Evolutionary conservation across 352 stramenopile genomes (phyloP).

Genomic region (Globisporangium recalcitrans): DNA sequence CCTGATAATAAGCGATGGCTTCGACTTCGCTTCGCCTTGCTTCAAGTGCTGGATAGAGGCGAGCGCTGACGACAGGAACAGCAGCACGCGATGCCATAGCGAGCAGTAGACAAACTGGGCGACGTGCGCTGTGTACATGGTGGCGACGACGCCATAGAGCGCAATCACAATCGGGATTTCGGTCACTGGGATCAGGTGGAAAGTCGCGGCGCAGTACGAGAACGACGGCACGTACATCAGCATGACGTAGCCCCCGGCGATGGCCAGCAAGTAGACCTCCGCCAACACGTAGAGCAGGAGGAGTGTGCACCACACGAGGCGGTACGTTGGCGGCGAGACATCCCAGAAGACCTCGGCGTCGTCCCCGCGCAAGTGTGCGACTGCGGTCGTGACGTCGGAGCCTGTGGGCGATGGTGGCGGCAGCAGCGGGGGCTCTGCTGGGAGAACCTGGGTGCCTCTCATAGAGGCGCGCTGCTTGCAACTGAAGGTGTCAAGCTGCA

Average conservation of each 20-base stretch:
- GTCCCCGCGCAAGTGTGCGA: not conserved
- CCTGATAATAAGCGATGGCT: no score
- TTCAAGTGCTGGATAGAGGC: no score
- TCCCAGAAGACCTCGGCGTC: constrained; percentile 6
- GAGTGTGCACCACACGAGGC: constrained; percentile 10
- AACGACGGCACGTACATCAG: constrained; percentile 15
- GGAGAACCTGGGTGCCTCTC: no score
- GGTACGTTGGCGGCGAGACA: not conserved
- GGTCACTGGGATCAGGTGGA: constrained; percentile 12
- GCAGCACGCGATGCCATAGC: not conserved
- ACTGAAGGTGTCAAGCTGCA: no score
- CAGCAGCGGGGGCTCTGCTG: no score
- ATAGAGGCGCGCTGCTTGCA: no score
- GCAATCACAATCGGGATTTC: constrained; percentile 13
- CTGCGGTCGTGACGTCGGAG: no score
- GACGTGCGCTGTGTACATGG: constrained; percentile 2
- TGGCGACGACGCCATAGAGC: constrained; percentile 1
- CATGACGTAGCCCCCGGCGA: not conserved
- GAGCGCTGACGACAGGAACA: not conserved
- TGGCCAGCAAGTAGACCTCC: constrained; percentile 1
- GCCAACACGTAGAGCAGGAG: constrained; percentile 8
- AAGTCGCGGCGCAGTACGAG: constrained; percentile 18
- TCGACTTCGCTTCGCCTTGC: no score
- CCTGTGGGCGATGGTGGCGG: no score
- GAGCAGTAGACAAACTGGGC: constrained; percentile 1